Evolutionary conservation across 768 basidiomycete species (phyloP), one percentile per base, ranked within the genome.

Genomic region (Boletus rubroflammeus): DNA sequence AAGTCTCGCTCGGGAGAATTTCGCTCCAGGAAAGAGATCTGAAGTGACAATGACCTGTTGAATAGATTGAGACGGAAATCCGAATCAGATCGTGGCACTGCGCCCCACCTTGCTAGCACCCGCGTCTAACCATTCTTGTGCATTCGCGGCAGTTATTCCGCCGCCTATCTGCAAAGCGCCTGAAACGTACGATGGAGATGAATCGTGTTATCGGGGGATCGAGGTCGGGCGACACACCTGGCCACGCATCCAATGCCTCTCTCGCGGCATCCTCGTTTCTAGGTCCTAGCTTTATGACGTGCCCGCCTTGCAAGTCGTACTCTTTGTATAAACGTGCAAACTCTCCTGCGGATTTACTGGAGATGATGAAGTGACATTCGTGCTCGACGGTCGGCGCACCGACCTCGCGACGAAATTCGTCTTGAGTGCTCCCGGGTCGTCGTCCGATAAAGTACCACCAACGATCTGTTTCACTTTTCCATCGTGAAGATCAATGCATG

Each of bases 31-130:
- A 58, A 99, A 99, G 40, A 99, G 83, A 72, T 86, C 92, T 13
- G 95, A 97, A 4, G 97, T 99, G n/a, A 99, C 90, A 50, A 99
- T 98, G 60, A 98, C 85, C 95, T 98, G n/a, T n/a, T n/a, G 62
- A 5, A 44, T 15, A 21, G 35, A 54, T 44, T 53, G 47, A 62
- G 56, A 57, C 26, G 31, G 48, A 44, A 7, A 45, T 46, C 15
- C 51, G 26, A 7, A 45, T 46, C 15, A 52, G 26, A 39, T 36
- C 31, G 40, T 14, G n/a, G 13, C 47, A 31, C 19, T 13, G 14
- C 40, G 73, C 66, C 66, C 42, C 54, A 84, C 96, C 79, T 99
- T 98, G 67, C 86, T 87, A 17, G 97, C 97, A 5, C 96, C 96
- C 2, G 81, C 81, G 36, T 88, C 81, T 47, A 98, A 70, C 97